These are phyloP conservation scores for Fusarium lateritium DNA, from an alignment of 2,329 filamentous ascomycete genomes.

Conservation along the genomic window DNA sequence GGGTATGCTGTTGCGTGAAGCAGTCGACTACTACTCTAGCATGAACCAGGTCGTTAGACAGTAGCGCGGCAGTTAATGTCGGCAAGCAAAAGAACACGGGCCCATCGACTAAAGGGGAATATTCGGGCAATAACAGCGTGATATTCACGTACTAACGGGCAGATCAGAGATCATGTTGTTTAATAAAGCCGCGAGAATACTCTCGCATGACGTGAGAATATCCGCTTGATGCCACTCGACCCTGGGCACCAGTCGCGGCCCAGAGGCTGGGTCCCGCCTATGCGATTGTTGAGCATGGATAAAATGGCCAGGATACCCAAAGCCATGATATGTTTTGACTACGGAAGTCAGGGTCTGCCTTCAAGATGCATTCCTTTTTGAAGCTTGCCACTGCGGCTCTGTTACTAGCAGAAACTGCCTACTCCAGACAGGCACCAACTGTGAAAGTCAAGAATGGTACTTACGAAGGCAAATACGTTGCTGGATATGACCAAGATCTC, in stretches of 20 bases:
- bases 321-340: not conserved
- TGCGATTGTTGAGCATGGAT: not conserved
- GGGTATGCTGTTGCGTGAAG: constrained; percentile 13
- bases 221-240: constrained; percentile 11
- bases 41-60: not conserved
- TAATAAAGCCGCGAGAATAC: not conserved
- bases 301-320: constrained; percentile 5
- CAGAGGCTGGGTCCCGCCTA: not conserved
- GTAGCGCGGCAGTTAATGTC: constrained; percentile 19
- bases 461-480: constrained; percentile 39
- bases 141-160: not conserved
- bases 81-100: constrained; percentile 22
- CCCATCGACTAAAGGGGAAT: constrained; percentile 10
- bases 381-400: constrained; percentile 21
- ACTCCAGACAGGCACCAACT: constrained; percentile 25
- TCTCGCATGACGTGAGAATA: constrained; percentile 11
- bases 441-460: constrained; percentile 46
- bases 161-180: not conserved
- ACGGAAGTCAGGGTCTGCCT: not conserved
- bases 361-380: constrained; percentile 21
- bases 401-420: constrained; percentile 9
- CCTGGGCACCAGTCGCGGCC: not conserved
- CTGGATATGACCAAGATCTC: constrained; percentile 39
- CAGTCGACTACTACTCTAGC: constrained; percentile 6
- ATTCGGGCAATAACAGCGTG: not conserved